Evolutionary conservation across 306 rosid species (phyloP), one percentile per base, ranked within the genome.

Genomic region (Alnus glutinosa): DNA sequence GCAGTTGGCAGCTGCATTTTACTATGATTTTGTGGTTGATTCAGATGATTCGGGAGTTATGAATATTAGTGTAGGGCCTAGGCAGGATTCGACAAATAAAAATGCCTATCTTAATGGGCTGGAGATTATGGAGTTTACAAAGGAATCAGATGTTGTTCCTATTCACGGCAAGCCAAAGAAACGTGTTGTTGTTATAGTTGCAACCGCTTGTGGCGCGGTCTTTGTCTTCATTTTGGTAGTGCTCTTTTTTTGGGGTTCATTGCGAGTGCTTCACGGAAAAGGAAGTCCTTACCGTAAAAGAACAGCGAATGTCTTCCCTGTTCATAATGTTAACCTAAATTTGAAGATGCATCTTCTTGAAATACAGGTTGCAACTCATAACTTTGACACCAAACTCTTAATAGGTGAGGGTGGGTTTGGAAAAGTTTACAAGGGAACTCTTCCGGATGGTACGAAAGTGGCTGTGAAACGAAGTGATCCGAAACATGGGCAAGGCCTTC

Each of bases 381-480:
- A 81, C 28, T 89, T 89, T 9, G 71, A 83, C 2, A 57, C 51
- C 3, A 79, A 79, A 50, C 39, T 81, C 66, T 39, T 87, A 9
- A 82, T 87, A n/a, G 88, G 90, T 5, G 83, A 74, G 78, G 90
- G 92, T 44, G 92, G 92, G 42, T 89, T 89, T 73, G 92, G 92
- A 37, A 78, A 42, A 19, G 92, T 89, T 36, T 89, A 89, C 11
- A 78, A 78, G 70, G 92, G 89, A 44, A 74, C 69, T 79, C 86
- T 89, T 76, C 66, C 14, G 76, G 59, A 79, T 58, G 89, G 89
- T 28, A 3, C n/a, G 32, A 78, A 1, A 63, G 90, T 85, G 59
- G 92, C 90, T 2, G 90, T 86, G 74, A 89, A 89, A 75, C 83
- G 89, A 62, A 76, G 92, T 44, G 83, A 86, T 55, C 87, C 86